These are phyloP conservation scores for Sugiyamaella neomexicana DNA, from an alignment of 1,139 yeast species.

Conservation along the genomic window DNA sequence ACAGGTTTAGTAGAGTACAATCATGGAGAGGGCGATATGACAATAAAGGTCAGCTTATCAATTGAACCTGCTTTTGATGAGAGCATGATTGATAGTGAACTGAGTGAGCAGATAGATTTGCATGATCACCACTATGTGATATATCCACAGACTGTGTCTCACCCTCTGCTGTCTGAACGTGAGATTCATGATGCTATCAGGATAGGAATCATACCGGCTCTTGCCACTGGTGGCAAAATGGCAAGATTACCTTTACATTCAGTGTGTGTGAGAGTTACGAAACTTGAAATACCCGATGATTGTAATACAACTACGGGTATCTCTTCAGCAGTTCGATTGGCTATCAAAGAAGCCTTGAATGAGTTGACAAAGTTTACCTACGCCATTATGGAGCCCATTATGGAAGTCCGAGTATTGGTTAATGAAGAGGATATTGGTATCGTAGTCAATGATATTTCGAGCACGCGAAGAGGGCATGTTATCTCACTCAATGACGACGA, in stretches of 20 bases:
- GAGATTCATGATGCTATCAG: slow-evolving; percentile 38
- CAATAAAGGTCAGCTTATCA: slow-evolving; percentile 43
- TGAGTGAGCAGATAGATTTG: slow-evolving; percentile 25
- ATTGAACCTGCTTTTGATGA: slow-evolving; percentile 56
- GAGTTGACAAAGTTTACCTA: slow-evolving; percentile 39
- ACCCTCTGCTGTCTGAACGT: slow-evolving; percentile 22
- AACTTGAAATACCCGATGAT: slow-evolving; percentile 59
- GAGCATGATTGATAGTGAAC: slow-evolving; percentile 34
- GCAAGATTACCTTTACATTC: slow-evolving; percentile 67
- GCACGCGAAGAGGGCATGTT: slow-evolving; percentile 70
- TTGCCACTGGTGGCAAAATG: slow-evolving; percentile 76
- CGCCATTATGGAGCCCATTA: slow-evolving; percentile 78
- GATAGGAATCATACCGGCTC: slow-evolving; percentile 56
- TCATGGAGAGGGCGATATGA: slow-evolving; percentile 27
- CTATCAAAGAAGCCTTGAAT: slow-evolving; percentile 46
- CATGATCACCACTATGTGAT: slow-evolving; percentile 46
- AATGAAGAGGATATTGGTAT: slow-evolving; percentile 74
- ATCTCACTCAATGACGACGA: slow-evolving; percentile 44
- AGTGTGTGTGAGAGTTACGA: slow-evolving; percentile 51
- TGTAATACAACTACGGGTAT: slow-evolving; percentile 45
- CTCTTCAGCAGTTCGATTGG: slow-evolving; percentile 48
- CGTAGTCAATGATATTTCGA: slow-evolving; percentile 78
- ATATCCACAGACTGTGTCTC: slow-evolving; percentile 30
- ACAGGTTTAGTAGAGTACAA: slow-evolving; percentile 35
- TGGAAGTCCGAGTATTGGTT: slow-evolving; percentile 72